Evolutionary conservation across 495 filamentous ascomycete species (phyloP).

Genomic region (Podospora bellae-mahoneyi): DNA sequence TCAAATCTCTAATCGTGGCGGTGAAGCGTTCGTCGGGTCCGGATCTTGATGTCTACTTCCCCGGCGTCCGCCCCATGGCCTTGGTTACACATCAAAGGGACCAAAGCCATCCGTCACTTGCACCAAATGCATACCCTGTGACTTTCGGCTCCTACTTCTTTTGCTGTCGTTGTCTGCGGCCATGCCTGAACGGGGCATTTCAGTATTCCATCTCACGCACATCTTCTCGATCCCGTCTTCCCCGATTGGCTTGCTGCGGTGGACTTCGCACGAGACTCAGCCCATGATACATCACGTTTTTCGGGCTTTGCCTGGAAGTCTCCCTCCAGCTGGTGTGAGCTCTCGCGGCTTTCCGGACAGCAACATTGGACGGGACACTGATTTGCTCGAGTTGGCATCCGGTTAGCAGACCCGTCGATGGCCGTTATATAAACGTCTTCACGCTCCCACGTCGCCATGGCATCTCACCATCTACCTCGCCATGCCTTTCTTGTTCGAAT

Average conservation of each 20-base stretch:
- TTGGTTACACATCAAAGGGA: slow-evolving; percentile 4
- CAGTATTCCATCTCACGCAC: background rate
- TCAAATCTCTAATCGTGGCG: background rate
- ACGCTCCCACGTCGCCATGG: background rate
- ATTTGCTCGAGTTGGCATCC: background rate
- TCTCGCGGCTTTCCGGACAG: background rate
- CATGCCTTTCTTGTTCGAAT: background rate
- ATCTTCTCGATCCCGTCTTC: background rate
- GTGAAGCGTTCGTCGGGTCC: background rate
- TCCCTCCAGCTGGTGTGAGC: background rate
- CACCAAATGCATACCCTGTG: background rate
- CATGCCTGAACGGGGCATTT: background rate
- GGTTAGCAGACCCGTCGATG: background rate
- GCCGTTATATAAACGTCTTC: background rate
- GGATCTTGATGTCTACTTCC: slow-evolving; percentile 3
- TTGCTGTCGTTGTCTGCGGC: background rate
- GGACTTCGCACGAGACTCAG: background rate
- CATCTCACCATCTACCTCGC: background rate
- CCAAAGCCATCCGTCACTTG: background rate
- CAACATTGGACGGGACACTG: background rate
- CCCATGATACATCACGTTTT: background rate
- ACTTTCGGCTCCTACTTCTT: background rate
- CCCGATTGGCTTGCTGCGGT: background rate
- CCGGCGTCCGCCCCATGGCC: background rate
- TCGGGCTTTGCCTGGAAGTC: background rate